These are phyloP conservation scores for Yamadazyma atmosphaerica DNA, from an alignment of 1,139 yeast species.

Conservation along the genomic window DNA sequence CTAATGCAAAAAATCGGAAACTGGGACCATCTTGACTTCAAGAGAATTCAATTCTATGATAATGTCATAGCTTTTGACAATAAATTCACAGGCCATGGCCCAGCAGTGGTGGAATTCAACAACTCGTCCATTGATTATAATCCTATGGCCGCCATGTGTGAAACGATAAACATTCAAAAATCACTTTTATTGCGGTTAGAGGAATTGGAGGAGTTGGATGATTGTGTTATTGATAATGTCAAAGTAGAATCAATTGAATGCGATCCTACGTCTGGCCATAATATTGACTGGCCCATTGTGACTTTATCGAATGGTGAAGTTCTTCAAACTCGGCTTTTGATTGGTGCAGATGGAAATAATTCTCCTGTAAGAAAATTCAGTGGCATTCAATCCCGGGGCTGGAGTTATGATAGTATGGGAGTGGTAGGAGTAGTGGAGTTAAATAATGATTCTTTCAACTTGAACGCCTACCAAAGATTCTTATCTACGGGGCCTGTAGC, in stretches of 20 bases:
- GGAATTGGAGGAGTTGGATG: slow-evolving; percentile 35
- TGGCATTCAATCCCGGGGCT: slow-evolving; percentile 82
- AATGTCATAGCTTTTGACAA: slow-evolving; percentile 80
- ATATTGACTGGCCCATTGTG: slow-evolving; percentile 75
- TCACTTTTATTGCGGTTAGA: slow-evolving; percentile 59
- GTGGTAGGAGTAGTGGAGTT: slow-evolving; percentile 84
- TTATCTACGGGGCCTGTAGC: slow-evolving; percentile 94
- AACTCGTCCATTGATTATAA: slow-evolving; percentile 44
- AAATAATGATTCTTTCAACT: slow-evolving; percentile 62
- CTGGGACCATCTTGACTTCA: slow-evolving; percentile 68
- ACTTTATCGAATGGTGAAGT: slow-evolving; percentile 64
- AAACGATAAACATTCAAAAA: slow-evolving; percentile 80
- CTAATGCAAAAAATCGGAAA: slow-evolving; percentile 65
- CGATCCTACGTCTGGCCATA: not conserved
- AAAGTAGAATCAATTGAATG: slow-evolving; percentile 33
- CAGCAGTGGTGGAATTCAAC: slow-evolving; percentile 70
- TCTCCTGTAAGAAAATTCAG: slow-evolving; percentile 89
- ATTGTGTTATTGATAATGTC: slow-evolving; percentile 17
- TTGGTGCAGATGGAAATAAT: slow-evolving; percentile 96
- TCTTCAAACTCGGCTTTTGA: slow-evolving; percentile 68
- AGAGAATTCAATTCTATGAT: slow-evolving; percentile 77
- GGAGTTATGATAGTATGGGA: slow-evolving; percentile 88
- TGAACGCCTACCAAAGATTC: slow-evolving; percentile 91
- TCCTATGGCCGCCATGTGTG: slow-evolving; percentile 79
- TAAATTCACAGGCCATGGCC: slow-evolving; percentile 49